A percentile compares a stretch with the other conserved stretches of the same genome.
phyloP scores from a whole-genome alignment of 1,284 basidiomycete genomes.

The Moesziomyces parantarcticus region DNA sequence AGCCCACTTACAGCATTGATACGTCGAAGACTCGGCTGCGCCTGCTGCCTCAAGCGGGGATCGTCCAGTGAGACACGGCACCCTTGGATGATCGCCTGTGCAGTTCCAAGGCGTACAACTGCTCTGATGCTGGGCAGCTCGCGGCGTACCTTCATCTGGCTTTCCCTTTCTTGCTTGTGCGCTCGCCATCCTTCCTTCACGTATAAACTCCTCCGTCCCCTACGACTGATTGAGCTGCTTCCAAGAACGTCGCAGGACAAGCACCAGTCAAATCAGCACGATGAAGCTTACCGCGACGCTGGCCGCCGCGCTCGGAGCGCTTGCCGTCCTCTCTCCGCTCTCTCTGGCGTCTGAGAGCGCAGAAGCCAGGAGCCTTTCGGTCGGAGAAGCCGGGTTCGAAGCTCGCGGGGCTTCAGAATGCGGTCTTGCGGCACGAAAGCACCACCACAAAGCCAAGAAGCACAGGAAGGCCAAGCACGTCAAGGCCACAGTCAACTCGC shows the following conservation, averaged over 20 bases:
- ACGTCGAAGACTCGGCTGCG: neutral
- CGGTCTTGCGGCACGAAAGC: constrained; percentile 4
- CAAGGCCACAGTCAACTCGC: neutral
- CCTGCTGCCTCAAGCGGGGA: neutral
- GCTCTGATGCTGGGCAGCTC: neutral
- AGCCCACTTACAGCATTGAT: constrained; percentile 11
- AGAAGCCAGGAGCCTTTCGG: constrained; percentile 1
- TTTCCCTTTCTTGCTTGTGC: neutral
- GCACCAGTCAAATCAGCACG: neutral
- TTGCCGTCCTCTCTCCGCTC: constrained; percentile 25
- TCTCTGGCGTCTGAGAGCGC: neutral
- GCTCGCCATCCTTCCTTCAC: neutral
- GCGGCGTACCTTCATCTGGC: neutral
- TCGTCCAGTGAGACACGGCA: neutral
- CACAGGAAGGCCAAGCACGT: constrained; percentile 10
- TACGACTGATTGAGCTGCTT: too few species aligned
- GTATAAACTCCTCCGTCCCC: neutral
- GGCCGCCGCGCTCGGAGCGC: constrained; percentile 15
- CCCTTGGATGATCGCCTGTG: neutral
- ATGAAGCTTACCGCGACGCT: constrained; percentile 21
- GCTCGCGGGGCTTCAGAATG: neutral
- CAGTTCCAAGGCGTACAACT: neutral
- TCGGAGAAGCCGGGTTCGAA: constrained; percentile 1
- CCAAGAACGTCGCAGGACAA: too few species aligned
- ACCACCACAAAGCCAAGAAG: constrained; percentile 23